Evolutionary conservation across 164 flowering plant species (phyloP).

Genomic region (Nymphaea colorata): DNA sequence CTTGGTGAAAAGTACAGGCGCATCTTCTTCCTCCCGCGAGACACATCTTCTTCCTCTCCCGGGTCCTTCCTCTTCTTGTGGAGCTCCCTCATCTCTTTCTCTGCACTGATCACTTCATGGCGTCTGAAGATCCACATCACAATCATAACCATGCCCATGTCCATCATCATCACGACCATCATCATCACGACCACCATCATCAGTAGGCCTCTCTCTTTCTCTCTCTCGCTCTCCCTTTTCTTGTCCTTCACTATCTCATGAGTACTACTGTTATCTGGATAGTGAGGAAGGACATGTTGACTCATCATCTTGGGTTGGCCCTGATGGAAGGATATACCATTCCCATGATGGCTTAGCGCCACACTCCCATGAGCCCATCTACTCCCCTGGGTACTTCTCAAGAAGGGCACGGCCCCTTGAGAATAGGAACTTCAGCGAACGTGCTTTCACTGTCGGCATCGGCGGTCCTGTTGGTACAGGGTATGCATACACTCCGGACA

Average conservation of each 20-base stretch:
- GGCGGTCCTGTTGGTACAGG: conserved; percentile 99
- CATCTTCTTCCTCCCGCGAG: background rate
- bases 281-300: background rate
- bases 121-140: conserved; percentile 15
- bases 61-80: too few species aligned
- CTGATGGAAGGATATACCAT: conserved; percentile 79
- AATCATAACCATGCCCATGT: conserved; percentile 10
- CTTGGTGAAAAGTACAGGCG: background rate
- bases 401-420: conserved; percentile 68
- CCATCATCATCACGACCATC: conserved; percentile 18
- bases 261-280: background rate
- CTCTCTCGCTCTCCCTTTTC: background rate
- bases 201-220: conserved; percentile 6
- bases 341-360: conserved; percentile 97
- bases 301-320: conserved; percentile 48
- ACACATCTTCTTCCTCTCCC: too few species aligned
- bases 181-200: conserved; percentile 15
- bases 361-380: conserved; percentile 90
- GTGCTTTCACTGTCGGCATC: conserved; percentile 94
- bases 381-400: conserved; percentile 87
- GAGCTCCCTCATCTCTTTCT: background rate
- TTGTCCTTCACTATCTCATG: too few species aligned
- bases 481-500: conserved; percentile 16
- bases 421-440: conserved; percentile 58
- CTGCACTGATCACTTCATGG: conserved; percentile 7